Base-by-base conservation (phyloP, 1,284 basidiomycete species). In the Puccinia novopanici region DNA sequence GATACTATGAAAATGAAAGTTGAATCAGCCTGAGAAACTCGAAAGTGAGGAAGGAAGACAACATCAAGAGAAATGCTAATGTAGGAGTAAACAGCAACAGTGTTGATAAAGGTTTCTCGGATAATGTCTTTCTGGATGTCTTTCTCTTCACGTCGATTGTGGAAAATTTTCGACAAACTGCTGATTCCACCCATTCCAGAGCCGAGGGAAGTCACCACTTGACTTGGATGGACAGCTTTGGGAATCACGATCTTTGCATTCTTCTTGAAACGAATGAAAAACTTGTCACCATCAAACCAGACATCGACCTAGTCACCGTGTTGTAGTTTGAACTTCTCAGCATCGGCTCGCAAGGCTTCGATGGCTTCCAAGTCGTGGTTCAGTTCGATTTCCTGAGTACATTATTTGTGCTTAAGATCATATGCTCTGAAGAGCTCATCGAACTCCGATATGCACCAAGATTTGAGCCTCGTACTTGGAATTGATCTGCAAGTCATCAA, bases 91-190 rank as follows among this genome's bases (percentile, higher is more conserved):
- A 87, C 97, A 81, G 97, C 94, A 59, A 94, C 94, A 2, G 95
- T 96, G 87, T 97, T 97, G 88, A 97, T 97, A 89, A 97, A 96
- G 52, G 96, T 99, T 87, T 99, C 96, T 87, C 99, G 97, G 48
- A 99, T 88, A 83, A 99, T 92, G 85, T 99, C 97, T 85, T 96
- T 98, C 87, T 98, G 96, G 2, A 98, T 94, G 67, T 98, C 95
- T 87, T 92, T 92, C 88, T 98, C 96, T 85, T 97, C 94, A 78
- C 94, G 92, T 83, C 97, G 92, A 85, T 98, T 97, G 87, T 93
- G 95, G 90, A 99, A 99, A 96, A 99, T 99, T 87, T 93, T 91
- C 9, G 80, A 81, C 52, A 84, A 84, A 70, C 85, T 84, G 67
- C 84, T 83, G 70, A 80, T 74, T 34, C 78, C 78, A 80, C 78